These are phyloP conservation scores for Pueraria montana DNA, from an alignment of 306 rosid genomes.

Conservation along the genomic window DNA sequence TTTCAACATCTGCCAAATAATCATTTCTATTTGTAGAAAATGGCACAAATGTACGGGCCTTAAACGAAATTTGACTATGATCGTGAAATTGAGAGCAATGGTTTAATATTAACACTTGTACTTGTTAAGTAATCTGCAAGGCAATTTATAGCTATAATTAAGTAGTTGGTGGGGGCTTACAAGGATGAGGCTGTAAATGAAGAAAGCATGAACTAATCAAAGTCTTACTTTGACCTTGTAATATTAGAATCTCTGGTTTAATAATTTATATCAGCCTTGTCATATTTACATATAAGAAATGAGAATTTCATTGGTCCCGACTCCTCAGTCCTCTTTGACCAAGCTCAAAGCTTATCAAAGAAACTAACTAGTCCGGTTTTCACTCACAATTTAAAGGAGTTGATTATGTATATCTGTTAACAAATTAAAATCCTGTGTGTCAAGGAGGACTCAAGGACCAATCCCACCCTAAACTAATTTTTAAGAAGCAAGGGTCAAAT, in stretches of 20 bases:
- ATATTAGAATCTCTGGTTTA: not conserved
- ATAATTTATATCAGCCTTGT: not conserved
- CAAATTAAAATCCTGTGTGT: not conserved
- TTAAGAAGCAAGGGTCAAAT: not conserved
- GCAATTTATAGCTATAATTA: conserved; percentile 22
- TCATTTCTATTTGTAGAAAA: not conserved
- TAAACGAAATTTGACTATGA: not conserved
- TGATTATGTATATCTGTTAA: not conserved
- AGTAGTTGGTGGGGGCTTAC: not conserved
- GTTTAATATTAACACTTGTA: not conserved
- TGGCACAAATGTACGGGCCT: not conserved
- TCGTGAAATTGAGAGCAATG: conserved; percentile 10
- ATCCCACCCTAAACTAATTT: not conserved
- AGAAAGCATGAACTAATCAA: conserved; percentile 2
- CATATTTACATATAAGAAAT: conserved; percentile 3
- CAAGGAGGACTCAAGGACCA: too few relatives aligned
- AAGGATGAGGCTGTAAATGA: not conserved
- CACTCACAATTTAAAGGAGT: not conserved
- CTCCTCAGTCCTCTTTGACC: not conserved
- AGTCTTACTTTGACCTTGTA: conserved; percentile 3
- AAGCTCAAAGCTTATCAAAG: not conserved
- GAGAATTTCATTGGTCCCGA: not conserved
- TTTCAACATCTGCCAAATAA: not conserved
- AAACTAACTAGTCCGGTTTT: not conserved
- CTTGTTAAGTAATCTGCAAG: conserved; percentile 28